phyloP scores from a whole-genome alignment of 768 basidiomycete genomes.

The Pleurotus cornucopiae region DNA sequence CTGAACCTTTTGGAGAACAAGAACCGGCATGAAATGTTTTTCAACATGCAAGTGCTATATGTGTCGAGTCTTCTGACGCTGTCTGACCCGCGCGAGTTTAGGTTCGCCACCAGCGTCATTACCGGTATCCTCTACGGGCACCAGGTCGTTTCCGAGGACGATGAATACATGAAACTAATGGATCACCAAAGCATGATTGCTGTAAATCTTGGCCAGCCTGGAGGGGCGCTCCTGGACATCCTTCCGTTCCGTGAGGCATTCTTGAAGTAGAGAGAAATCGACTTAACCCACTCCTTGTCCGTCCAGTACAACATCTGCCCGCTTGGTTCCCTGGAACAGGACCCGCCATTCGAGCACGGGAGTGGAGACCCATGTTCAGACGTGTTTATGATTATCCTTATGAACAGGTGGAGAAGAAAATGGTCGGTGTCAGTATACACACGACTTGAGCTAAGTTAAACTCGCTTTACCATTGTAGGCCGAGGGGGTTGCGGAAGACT shows the following conservation, averaged over 20 bases:
- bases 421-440: constrained; percentile 21
- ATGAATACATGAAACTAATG: constrained; percentile 18
- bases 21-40: background rate
- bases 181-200: constrained; percentile 13
- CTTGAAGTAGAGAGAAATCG: background rate
- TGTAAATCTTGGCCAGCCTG: constrained; percentile 8
- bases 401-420: constrained; percentile 23
- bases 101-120: constrained; percentile 10
- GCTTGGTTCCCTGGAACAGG: constrained; percentile 36
- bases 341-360: constrained; percentile 33
- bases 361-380: constrained; percentile 24
- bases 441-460: background rate
- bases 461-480: background rate
- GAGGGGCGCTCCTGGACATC: constrained; percentile 13
- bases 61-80: too few relatives aligned
- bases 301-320: constrained; percentile 17
- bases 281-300: background rate
- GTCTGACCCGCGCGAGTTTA: background rate
- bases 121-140: constrained; percentile 19
- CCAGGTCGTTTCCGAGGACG: constrained; percentile 14
- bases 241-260: constrained; percentile 7
- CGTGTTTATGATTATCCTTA: constrained; percentile 36
- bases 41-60: background rate
- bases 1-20: background rate
- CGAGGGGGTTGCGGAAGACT: background rate